Evolutionary conservation across 2,329 filamentous ascomycete species (phyloP).

Genomic region (Clarireedia homoeocarpa): DNA sequence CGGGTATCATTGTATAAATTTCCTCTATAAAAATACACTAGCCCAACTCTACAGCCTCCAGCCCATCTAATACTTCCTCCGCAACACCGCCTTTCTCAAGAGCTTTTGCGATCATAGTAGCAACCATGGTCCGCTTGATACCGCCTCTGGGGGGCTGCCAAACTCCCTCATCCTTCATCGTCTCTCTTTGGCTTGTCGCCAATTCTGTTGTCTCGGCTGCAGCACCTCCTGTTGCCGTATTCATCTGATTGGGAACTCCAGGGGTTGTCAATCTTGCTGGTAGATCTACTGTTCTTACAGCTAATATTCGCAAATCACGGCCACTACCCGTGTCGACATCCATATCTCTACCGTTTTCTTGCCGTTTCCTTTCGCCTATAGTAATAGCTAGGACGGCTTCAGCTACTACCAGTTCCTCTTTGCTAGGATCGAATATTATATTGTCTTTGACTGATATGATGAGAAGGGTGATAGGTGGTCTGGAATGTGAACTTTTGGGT

Average conservation of each 20-base stretch:
- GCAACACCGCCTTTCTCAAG: constrained; percentile 72
- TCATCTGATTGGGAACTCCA: constrained; percentile 57
- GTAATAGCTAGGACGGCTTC: constrained; percentile 85
- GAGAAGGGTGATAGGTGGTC: constrained; percentile 83
- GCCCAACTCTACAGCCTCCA: constrained; percentile 66
- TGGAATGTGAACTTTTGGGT: constrained; percentile 30
- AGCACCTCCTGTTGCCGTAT: constrained; percentile 42
- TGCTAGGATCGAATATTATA: constrained; percentile 86
- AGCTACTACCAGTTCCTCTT: constrained; percentile 88
- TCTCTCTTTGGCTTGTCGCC: constrained; percentile 39
- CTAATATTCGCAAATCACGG: constrained; percentile 50
- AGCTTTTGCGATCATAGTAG: constrained; percentile 68
- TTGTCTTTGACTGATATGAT: constrained; percentile 81
- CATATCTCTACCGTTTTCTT: constrained; percentile 27
- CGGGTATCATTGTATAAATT: constrained; percentile 11
- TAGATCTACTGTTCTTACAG: constrained; percentile 66
- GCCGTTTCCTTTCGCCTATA: constrained; percentile 43
- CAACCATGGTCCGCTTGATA: constrained; percentile 65
- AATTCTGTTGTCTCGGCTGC: constrained; percentile 34
- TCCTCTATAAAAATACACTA: constrained; percentile 30
- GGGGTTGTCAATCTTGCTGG: constrained; percentile 66
- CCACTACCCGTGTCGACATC: constrained; percentile 33
- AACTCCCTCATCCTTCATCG: constrained; percentile 59
- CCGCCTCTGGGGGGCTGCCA: constrained; percentile 85
- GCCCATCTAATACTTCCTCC: constrained; percentile 74